Evolutionary conservation across 345 rosid genomes (phyloP), one percentile per base, ranked within the genome.

Genomic region (Bretschneidera sinensis): DNA sequence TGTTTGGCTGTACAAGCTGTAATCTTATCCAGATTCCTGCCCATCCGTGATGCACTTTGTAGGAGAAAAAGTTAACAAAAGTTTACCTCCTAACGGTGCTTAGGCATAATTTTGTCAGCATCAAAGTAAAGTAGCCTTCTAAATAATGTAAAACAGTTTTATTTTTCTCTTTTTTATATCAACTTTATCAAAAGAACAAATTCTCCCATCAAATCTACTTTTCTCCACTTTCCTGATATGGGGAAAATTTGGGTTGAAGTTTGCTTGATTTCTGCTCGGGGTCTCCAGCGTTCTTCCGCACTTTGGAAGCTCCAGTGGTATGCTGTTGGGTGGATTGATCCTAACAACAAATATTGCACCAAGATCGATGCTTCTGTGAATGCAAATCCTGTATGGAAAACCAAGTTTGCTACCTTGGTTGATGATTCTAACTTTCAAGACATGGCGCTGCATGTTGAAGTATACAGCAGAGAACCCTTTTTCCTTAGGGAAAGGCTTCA

Each of bases 281-380:
- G 96, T 22, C 88, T 92, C 10, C 72, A 75, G 20, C 80, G 77
- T 10, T 71, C 91, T 6, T 79, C 87, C 0, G 81, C 88, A 0
- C 76, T 84, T 52, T 85, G 94, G 85, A 92, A 87, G 76, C 83
- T 81, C 39, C 99, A 92, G n/a, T 89, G 97, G 96, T 87, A 74
- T 61, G 96, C 96, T 3, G 95, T 86, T 39, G 97, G 97, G 0
- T 92, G 98, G 97, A 72, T 88, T 39, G 84, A 89, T 69, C 95
- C 96, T 21, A 76, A 79, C 66, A 74, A 84, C 76, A 92, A 88
- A 76, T 92, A 92, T 62, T 87, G 96, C 70, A 83, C 98, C 60
- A 80, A 81, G 71, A 75, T 92, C 20, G 87, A 85, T 74, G 78
- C 80, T 69, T 74, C 89, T 11, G 86, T 89, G 63, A 79, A 78